A percentile compares a stretch with the other conserved stretches of the same genome.
phyloP scores from a whole-genome alignment of 2,329 filamentous ascomycete genomes.

The Sclerotiophoma versabilis region DNA sequence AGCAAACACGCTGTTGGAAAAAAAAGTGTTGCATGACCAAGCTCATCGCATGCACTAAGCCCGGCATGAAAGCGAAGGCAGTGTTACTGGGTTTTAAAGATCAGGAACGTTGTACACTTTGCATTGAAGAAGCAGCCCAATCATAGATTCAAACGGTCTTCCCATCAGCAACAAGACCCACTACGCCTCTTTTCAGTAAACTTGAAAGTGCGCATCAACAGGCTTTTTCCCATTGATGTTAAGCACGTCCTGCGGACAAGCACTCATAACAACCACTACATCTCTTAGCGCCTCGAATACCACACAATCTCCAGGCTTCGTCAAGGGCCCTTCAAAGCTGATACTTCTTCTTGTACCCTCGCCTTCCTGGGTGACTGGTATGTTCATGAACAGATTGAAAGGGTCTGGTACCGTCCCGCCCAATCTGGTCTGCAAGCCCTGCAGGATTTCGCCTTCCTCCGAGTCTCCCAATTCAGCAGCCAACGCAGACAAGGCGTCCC shows the following conservation, averaged over 20 bases:
- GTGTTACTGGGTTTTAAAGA: too few species aligned
- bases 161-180: not conserved
- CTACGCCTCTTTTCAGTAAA: constrained; percentile 4
- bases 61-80: too few species aligned
- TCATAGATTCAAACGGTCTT: too few species aligned
- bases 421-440: constrained; percentile 29
- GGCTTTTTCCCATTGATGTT: constrained; percentile 54
- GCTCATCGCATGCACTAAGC: not conserved
- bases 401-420: constrained; percentile 43
- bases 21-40: not conserved
- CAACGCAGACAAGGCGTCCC: constrained; percentile 38
- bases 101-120: too few species aligned
- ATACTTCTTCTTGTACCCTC: constrained; percentile 42
- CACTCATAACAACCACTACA: constrained; percentile 57
- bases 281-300: constrained; percentile 54
- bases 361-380: constrained; percentile 50
- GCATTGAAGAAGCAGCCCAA: too few species aligned
- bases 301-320: constrained; percentile 54
- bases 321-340: constrained; percentile 51
- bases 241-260: constrained; percentile 56
- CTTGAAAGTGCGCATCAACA: constrained; percentile 54
- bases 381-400: constrained; percentile 55
- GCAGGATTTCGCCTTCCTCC: constrained; percentile 26
- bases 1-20: too few species aligned
- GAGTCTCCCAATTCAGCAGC: constrained; percentile 13